Evolutionary conservation across 2,329 filamentous ascomycete species (phyloP).

Genomic region (Triangularia verruculosa): DNA sequence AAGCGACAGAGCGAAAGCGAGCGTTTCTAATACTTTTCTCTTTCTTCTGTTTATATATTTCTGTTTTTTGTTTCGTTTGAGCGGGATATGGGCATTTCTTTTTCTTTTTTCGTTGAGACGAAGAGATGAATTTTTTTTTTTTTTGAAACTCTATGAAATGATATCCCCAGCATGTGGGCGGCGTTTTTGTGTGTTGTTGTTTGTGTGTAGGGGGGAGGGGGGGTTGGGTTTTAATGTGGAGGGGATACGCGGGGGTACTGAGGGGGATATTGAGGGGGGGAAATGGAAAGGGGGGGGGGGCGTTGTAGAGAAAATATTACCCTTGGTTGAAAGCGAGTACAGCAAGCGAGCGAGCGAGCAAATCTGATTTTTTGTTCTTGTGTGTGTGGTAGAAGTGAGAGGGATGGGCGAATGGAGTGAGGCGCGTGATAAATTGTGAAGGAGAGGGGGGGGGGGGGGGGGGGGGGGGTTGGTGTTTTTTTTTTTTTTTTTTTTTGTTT

Average conservation of each 20-base stretch:
- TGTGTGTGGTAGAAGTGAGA: no score
- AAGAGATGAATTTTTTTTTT: not conserved
- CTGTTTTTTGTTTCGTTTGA: slow-evolving; percentile 4
- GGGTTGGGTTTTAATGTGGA: not conserved
- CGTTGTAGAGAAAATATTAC: not conserved
- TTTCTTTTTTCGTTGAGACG: not conserved
- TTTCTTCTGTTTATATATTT: not conserved
- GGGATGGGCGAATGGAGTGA: no score
- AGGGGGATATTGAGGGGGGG: no score
- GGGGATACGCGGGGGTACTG: no score
- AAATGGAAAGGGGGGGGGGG: not conserved
- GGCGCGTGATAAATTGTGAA: no score
- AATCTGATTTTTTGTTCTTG: no score
- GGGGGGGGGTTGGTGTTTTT: no score
- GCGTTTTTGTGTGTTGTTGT: not conserved
- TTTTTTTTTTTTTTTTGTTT: no score
- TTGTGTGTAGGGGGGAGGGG: no score
- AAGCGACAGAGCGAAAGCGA: not conserved
- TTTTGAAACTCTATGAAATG: not conserved
- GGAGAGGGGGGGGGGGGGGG: no score
- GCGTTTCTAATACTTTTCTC: not conserved
- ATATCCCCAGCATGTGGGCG: not conserved
- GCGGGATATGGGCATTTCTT: slow-evolving; percentile 11
- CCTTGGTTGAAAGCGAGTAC: not conserved
- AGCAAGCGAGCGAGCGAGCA: not conserved